These are phyloP conservation scores for Carex kokanica DNA, from an alignment of 176 grass and related monocot genomes.

Conservation along the genomic window DNA sequence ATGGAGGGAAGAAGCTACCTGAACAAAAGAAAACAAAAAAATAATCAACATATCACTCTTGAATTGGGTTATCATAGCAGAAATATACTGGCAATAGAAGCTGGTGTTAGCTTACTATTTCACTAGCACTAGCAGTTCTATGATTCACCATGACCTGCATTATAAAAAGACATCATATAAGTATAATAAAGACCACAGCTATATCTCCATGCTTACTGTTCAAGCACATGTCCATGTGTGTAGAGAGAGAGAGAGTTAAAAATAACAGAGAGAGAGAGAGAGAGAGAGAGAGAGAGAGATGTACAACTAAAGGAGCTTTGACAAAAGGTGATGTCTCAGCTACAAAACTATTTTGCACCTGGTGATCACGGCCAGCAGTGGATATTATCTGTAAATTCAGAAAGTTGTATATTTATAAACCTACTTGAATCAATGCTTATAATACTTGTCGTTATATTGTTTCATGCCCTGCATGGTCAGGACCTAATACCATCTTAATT, in stretches of 20 bases:
- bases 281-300: slow-evolving; percentile 29
- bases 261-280: neutral
- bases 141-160: slow-evolving; percentile 81
- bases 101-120: slow-evolving; percentile 75
- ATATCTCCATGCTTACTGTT: neutral
- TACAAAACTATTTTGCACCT: slow-evolving; percentile 69
- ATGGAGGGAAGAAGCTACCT: slow-evolving; percentile 98
- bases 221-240: neutral
- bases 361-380: slow-evolving; percentile 75
- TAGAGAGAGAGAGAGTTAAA: neutral
- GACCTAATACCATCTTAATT: neutral
- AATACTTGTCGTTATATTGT: neutral
- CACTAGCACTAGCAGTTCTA: slow-evolving; percentile 91
- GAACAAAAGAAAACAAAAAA: slow-evolving; percentile 3
- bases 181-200: neutral
- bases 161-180: slow-evolving; percentile 33
- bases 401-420: slow-evolving; percentile 8
- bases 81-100: slow-evolving; percentile 19
- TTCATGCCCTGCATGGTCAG: neutral
- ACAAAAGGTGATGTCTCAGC: slow-evolving; percentile 65
- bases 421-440: neutral
- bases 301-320: slow-evolving; percentile 66
- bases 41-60: neutral
- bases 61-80: slow-evolving; percentile 11
- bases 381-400: slow-evolving; percentile 61